Base-by-base conservation (phyloP, 139 green algal genomes). In the Tetratostichococcus sp. region DNA sequence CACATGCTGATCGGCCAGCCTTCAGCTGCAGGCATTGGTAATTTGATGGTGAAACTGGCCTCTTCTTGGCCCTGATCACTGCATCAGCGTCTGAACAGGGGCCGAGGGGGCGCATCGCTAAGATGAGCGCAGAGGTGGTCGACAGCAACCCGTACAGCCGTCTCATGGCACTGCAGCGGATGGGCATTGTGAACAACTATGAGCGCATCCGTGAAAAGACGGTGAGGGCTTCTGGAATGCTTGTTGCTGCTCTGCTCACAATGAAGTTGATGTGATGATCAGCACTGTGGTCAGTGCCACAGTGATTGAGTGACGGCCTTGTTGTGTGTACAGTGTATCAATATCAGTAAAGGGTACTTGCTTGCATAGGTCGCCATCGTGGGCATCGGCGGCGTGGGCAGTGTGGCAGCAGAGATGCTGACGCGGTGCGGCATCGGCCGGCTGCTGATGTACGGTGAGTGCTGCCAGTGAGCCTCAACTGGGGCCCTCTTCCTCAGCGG, bases 181-280 rank as follows among this genome's bases (percentile, higher is more conserved):
- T 98, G 95, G 95, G 94, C 35, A 95, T 98, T 32, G 94, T 98
- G 0, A 78, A 94, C 74, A 86, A 98, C 81, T 98, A 98, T 59
- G 85, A 97, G 77, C 72, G 74, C 66, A 98, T 98, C 70, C 84
- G 94, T 0, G 39, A 82, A 8, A 87, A 87, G 66, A 94, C 88
- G 67, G 87, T 94, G 66, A 25, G 11, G 17, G 22, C 39, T n/a
- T n/a, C n/a, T n/a, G n/a, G n/a, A n/a, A n/a, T n/a, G n/a, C 25
- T 50, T 14, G 39, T 8, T 14, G 39, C 39, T 50, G 39, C 8
- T 50, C 8, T 50, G 39, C 39, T n/a, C n/a, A n/a, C n/a, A n/a
- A n/a, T n/a, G n/a, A n/a, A n/a, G n/a, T n/a, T n/a, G n/a, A n/a
- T n/a, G n/a, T n/a, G n/a, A n/a, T n/a, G n/a, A n/a, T n/a, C n/a